Evolutionary conservation across 257 asterid species (phyloP), one percentile per base, ranked within the genome.

Genomic region (Solanum sitiens): DNA sequence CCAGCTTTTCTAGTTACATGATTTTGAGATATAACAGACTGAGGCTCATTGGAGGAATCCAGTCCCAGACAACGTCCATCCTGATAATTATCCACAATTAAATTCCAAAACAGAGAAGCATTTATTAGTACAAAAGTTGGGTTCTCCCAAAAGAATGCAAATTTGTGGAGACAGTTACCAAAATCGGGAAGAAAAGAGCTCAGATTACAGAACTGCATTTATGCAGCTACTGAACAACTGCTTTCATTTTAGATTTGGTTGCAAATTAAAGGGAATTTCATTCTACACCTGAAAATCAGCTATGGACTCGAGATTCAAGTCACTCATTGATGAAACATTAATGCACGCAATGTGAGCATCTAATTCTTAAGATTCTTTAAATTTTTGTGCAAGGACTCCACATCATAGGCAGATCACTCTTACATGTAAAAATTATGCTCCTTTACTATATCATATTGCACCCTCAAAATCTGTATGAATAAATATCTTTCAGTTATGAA

Each of bases 1-100:
- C 99, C 99, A 11, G 99, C 98, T 91, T 95, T 97, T 92, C 99
- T 93, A 84, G 98, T 95, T 63, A 95, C 86, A 85, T 80, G 39
- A 92, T 97, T 97, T 86, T 95, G 98, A 71, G 98, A 88, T 80
- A 88, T 63, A 71, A 88, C n/a, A 8, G 98, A 93, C 67, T 93
- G 99, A 16, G 94, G 93, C 85, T 94, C 98, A 39, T 72, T 87
- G 83, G 94, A 87, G 87, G 96, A 91, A 91, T 93, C 94, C 84
- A 86, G 67, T 86, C 91, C 93, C 27, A 91, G 88, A 88, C 94
- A 87, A 70, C 90, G 94, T 85, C 92, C 94, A 83, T 95, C 99
- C 99, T 97, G 94, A 91, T 89, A 59, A 82, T 87, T 80, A 89
- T 8, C 87, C 87, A 82, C 70, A 87, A 89, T 76, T 40, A 84